These are phyloP conservation scores for Marvania coccoides DNA, from an alignment of 139 green algal genomes.

Conservation along the genomic window DNA sequence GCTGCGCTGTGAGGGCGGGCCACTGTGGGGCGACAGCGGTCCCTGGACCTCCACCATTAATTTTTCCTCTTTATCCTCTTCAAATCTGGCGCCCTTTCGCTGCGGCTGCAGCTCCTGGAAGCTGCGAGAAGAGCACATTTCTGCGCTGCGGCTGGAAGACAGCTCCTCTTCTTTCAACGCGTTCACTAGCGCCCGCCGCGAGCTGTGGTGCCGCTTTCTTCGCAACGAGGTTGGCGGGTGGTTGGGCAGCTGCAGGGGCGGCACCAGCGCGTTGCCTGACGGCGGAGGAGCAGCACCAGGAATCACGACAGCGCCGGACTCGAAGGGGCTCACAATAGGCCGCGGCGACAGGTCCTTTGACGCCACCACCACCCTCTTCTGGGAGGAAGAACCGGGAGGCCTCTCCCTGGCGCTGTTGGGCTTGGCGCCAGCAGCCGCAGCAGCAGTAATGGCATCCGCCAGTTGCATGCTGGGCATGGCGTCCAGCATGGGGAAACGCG, in stretches of 20 bases:
- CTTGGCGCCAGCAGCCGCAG: too few relatives aligned
- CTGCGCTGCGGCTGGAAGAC: neutral
- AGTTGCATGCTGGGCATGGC: neutral
- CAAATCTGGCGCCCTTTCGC: neutral
- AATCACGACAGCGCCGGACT: neutral
- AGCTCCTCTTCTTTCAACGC: neutral
- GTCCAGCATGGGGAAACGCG: neutral
- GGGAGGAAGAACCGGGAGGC: too few relatives aligned
- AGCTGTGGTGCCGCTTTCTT: slow-evolving; percentile 7
- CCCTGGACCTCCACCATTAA: neutral
- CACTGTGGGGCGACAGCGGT: neutral
- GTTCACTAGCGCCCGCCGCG: neutral
- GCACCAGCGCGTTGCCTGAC: neutral
- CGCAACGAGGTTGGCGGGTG: neutral
- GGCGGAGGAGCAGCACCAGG: neutral
- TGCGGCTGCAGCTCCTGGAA: neutral
- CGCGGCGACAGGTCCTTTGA: too few relatives aligned
- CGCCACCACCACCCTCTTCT: too few relatives aligned
- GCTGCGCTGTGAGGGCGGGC: neutral
- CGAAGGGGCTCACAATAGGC: too few relatives aligned
- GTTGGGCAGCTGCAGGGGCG: neutral
- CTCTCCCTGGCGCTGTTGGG: too few relatives aligned
- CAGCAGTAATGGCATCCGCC: too few relatives aligned
- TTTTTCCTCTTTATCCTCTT: too few relatives aligned
- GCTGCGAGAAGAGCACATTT: neutral